Evolutionary conservation across 306 rosid species (phyloP), one percentile per base, ranked within the genome.

Genomic region (Castanea mollissima): DNA sequence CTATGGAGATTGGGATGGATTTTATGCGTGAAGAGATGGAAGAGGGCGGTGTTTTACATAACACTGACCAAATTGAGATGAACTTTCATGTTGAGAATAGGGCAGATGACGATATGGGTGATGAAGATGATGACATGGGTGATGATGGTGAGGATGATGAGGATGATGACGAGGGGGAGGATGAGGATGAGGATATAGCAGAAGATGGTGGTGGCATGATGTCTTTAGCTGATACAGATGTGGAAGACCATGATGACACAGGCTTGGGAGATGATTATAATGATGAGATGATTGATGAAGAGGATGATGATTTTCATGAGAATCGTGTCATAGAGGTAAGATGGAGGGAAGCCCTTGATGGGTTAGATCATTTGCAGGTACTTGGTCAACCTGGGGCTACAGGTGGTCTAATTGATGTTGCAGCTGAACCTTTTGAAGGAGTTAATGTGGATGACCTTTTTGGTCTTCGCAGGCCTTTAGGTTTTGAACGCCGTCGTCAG

Each of bases 261-360:
- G 97, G 94, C 83, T 85, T 92, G 92, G 96, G 92, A 46, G 99
- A 93, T 75, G 99, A 93, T 55, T 96, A 87, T 89, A 93, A 91
- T 87, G 97, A 90, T 80, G 98, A 89, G 79, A 90, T 93, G 93
- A 89, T 96, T 81, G 99, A 91, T 75, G 98, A 91, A 83, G 99
- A 96, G 11, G 96, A 93, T 67, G 99, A 93, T 62, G 99, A 96
- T 85, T 92, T 95, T 89, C 97, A 90, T 77, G 99, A 91, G 86
- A 90, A 91, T 81, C 93, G 96, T 64, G 97, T 95, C 83, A 91
- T 93, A 86, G 98, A 95, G 87, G 96, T 91, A 73, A 90, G 97
- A 73, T 93, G 99, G 99, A 93, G 99, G 84, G 98, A 94, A 84
- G 98, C 96, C 55, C 93, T 93, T 72, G 98, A 93, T 88, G 99